Percentiles rank a stretch among this genome's conserved stretches.
Conservation (phyloP, 2,329 filamentous ascomycete genomes). For the Teratosphaeria viscida region DNA sequence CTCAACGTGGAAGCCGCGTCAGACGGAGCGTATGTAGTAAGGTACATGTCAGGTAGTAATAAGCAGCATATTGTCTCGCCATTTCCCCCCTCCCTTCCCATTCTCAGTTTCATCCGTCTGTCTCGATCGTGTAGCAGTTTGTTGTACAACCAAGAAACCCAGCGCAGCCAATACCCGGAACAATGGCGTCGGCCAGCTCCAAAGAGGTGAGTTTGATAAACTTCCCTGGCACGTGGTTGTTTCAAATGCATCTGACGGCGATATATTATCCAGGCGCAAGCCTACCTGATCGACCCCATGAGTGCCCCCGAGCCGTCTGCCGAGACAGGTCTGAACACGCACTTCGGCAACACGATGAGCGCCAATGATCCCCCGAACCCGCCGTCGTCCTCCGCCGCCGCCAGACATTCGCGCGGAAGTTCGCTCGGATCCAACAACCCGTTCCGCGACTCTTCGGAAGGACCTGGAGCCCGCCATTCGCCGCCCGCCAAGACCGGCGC, state of each 20-base stretch:
- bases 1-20: not conserved
- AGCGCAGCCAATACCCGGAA: not conserved
- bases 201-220: slow-evolving; percentile 1
- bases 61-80: not conserved
- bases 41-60: too few species aligned
- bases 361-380: slow-evolving; percentile 19
- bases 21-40: not conserved
- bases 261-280: slow-evolving; percentile 16
- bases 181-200: slow-evolving; percentile 1
- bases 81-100: not conserved
- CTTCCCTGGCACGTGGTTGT: not conserved
- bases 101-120: not conserved
- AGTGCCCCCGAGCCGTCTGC: slow-evolving; percentile 57
- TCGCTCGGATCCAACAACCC: slow-evolving; percentile 35
- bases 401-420: slow-evolving; percentile 18
- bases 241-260: not conserved
- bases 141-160: not conserved
- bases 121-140: not conserved
- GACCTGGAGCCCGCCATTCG: slow-evolving; percentile 3
- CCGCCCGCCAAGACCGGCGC: slow-evolving; percentile 25
- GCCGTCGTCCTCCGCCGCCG: slow-evolving; percentile 21
- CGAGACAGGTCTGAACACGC: slow-evolving; percentile 54
- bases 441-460: slow-evolving; percentile 24
- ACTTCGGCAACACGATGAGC: slow-evolving; percentile 41
- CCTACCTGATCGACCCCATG: slow-evolving; percentile 60